These are phyloP conservation scores for Lasiosphaeria hispida DNA, from an alignment of 495 filamentous ascomycete genomes.

Conservation along the genomic window DNA sequence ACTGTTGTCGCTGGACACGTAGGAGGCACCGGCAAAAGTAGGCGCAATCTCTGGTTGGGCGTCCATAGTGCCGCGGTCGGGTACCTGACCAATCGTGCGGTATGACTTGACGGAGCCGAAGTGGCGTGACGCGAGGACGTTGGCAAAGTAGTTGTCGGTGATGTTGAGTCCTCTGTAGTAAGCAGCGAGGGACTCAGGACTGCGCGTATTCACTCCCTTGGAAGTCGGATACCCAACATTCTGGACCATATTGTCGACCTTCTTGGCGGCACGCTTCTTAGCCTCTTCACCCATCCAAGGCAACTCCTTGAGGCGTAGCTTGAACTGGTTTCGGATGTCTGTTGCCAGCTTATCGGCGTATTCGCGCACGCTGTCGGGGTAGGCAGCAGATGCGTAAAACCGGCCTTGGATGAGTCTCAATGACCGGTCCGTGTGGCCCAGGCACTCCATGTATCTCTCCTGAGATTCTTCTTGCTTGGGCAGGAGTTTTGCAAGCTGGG, in stretches of 20 bases:
- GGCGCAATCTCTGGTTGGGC: constrained; percentile 51
- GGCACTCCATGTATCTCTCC: too few species aligned
- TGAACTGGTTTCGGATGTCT: constrained; percentile 64
- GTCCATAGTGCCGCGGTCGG: constrained; percentile 45
- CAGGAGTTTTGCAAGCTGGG: not conserved
- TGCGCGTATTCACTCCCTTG: constrained; percentile 52
- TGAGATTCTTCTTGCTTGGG: not conserved
- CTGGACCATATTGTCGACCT: constrained; percentile 69
- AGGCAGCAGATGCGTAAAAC: not conserved
- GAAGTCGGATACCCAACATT: constrained; percentile 65
- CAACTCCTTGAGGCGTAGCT: constrained; percentile 32
- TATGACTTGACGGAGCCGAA: constrained; percentile 43
- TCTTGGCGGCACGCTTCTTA: constrained; percentile 60
- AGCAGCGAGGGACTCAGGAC: constrained; percentile 53
- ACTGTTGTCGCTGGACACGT: constrained; percentile 61
- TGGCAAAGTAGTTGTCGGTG: constrained; percentile 58
- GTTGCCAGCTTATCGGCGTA: constrained; percentile 65
- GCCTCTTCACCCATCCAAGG: constrained; percentile 70
- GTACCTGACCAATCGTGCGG: constrained; percentile 58
- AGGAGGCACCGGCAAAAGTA: constrained; percentile 60
- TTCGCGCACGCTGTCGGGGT: constrained; percentile 56
- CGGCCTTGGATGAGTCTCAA: not conserved
- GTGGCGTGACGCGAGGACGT: constrained; percentile 49
- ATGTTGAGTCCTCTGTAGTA: constrained; percentile 60
- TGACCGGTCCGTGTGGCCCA: not conserved